Evolutionary conservation across 2,329 filamentous ascomycete species (phyloP).

Genomic region (Alternaria gaisen): DNA sequence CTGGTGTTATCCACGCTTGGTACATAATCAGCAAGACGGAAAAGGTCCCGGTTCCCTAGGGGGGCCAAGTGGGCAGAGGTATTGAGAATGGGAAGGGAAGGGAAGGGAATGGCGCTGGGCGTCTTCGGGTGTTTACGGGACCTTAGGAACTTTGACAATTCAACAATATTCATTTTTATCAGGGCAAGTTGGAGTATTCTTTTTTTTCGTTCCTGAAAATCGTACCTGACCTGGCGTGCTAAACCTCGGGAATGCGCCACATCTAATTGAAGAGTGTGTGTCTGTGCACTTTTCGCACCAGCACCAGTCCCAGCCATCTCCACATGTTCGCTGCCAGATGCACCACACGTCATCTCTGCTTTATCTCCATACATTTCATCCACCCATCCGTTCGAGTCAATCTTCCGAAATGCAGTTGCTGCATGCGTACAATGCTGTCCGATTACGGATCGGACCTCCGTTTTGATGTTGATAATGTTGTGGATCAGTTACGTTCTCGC

Average conservation of each 20-base stretch:
- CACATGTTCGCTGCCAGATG: not conserved
- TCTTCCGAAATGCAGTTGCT: no score
- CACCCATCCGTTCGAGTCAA: no score
- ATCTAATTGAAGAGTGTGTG: not conserved
- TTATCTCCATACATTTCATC: not conserved
- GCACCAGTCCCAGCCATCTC: not conserved
- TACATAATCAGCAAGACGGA: slow-evolving; percentile 36
- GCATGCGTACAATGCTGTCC: not conserved
- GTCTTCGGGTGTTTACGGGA: not conserved
- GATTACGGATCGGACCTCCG: not conserved
- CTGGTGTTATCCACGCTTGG: slow-evolving; percentile 41
- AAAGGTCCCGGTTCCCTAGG: not conserved
- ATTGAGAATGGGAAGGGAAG: not conserved
- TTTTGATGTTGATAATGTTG: not conserved
- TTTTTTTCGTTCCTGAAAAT: not conserved
- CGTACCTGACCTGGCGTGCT: not conserved
- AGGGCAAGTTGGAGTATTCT: no score
- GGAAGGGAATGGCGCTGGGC: not conserved
- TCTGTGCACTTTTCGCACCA: not conserved
- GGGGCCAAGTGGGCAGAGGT: not conserved
- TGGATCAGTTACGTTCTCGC: not conserved
- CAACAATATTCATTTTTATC: no score
- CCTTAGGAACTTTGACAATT: no score
- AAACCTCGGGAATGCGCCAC: not conserved
- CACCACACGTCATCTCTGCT: not conserved